Evolutionary conservation across 139 green algal genomes (phyloP), one percentile per base, ranked within the genome.

Genomic region (Closterium sp.): DNA sequence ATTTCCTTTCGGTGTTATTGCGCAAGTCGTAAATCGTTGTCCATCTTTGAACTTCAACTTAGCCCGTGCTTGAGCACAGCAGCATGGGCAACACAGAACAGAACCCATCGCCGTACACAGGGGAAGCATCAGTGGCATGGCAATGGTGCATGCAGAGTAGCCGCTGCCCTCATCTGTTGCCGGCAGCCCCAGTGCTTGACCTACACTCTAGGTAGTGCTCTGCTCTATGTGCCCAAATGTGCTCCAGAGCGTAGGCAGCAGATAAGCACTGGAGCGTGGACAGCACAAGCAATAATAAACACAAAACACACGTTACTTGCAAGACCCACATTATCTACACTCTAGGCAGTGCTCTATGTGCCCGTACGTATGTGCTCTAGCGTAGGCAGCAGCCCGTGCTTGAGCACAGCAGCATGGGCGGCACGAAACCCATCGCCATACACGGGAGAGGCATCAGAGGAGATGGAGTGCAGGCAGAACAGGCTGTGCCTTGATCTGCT

Each of bases 91-190:
- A 91, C 89, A 9, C 97, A 45, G n/a, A n/a, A n/a, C n/a, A n/a
- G 73, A 99, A 98, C 17, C 97, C 97, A 4, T 98, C 97, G 1
- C 98, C 97, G 91, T 99, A 98, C 24, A 98, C 95, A 1, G 94
- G 90, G 13, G 94, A 96, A 0, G 94, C 92, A 91, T 99, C 97
- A 21, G 93, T n/a, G n/a, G n/a, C n/a, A n/a, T 96, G 28, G 96
- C 95, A 34, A 99, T 98, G 50, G 50, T 45, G 38, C 38, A 45
- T 4, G 38, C 38, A 45, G 38, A 45, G 4, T 6, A 45, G 38
- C 38, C 38, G 5, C 5, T 9, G 38, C 38, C 38, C 10, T 45
- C 38, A 45, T 38, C 32, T 4, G 2, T 4, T 38, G 32, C 32
- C 32, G 32, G n/a, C n/a, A n/a, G n/a, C n/a, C n/a, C n/a, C n/a